Percentiles rank a stretch among this genome's conserved stretches.
These are phyloP conservation scores for Penicillium lagena DNA, from an alignment of 495 filamentous ascomycete species.

Conservation along the genomic window DNA sequence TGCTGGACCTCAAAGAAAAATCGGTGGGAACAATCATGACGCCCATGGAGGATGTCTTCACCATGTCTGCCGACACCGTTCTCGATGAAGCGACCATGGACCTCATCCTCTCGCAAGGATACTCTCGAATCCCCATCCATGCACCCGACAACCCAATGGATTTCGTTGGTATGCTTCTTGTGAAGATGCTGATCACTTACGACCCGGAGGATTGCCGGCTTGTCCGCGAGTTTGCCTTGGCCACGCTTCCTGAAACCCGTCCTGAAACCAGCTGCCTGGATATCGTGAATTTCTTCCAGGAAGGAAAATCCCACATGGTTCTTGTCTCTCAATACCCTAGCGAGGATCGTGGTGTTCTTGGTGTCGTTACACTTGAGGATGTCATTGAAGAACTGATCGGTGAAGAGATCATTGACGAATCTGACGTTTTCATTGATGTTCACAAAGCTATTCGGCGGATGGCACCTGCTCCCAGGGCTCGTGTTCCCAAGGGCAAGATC, in stretches of 20 bases:
- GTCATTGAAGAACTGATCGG: constrained; percentile 98
- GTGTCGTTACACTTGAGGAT: constrained; percentile 93
- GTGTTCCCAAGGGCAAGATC: constrained; percentile 53
- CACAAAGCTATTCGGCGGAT: constrained; percentile 90
- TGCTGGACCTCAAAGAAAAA: constrained; percentile 94
- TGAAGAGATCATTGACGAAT: constrained; percentile 87
- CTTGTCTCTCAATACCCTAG: constrained; percentile 87
- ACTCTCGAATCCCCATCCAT: constrained; percentile 92
- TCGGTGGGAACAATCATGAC: constrained; percentile 95
- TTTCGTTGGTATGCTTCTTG: constrained; percentile 94
- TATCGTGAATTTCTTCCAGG: constrained; percentile 99
- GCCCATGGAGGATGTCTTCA: constrained; percentile 94
- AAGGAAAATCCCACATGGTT: constrained; percentile 99
- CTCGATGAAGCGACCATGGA: constrained; percentile 92
- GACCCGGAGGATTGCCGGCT: constrained; percentile 85
- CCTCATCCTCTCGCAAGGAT: constrained; percentile 82
- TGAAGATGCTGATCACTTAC: constrained; percentile 98
- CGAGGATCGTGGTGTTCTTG: constrained; percentile 79
- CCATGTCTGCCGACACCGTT: constrained; percentile 85
- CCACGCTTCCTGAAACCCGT: constrained; percentile 88
- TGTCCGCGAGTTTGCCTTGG: constrained; percentile 84
- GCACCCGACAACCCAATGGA: constrained; percentile 75
- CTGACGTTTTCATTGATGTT: constrained; percentile 93
- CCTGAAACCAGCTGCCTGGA: constrained; percentile 94
- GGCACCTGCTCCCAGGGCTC: constrained; percentile 56